Evolutionary conservation across 768 basidiomycete genomes (phyloP).

Genomic region (Pulveroboletus sp.): DNA sequence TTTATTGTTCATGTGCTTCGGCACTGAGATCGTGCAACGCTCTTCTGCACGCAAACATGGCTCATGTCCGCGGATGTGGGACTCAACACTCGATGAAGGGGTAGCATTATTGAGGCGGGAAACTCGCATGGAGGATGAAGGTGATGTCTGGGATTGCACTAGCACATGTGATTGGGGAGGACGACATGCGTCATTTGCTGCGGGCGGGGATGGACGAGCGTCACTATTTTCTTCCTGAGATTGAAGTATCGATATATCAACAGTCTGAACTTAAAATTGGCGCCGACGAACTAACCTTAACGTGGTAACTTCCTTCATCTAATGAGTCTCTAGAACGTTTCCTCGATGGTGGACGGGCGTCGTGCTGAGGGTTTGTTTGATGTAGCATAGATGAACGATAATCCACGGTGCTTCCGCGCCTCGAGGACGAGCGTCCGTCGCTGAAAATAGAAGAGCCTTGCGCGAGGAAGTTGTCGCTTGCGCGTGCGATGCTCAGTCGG

Average conservation of each 20-base stretch:
- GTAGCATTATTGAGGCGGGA: slow-evolving; percentile 12
- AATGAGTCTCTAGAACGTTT: slow-evolving; percentile 32
- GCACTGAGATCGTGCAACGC: slow-evolving; percentile 13
- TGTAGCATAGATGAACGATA: slow-evolving; percentile 12
- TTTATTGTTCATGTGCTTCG: slow-evolving; percentile 26
- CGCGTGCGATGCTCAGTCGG: slow-evolving; percentile 31
- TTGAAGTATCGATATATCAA: slow-evolving; percentile 23
- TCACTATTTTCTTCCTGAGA: slow-evolving; percentile 27
- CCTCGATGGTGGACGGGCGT: slow-evolving; percentile 25
- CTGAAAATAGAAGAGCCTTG: slow-evolving; percentile 31
- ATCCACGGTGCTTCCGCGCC: slow-evolving; percentile 17
- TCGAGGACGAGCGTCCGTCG: slow-evolving; percentile 19
- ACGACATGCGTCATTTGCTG: slow-evolving; percentile 21
- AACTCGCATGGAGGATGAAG: slow-evolving; percentile 12
- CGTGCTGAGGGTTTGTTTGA: slow-evolving; percentile 16
- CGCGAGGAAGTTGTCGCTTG: slow-evolving; percentile 32
- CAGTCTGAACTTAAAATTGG: slow-evolving; percentile 26
- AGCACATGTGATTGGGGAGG: slow-evolving; percentile 23
- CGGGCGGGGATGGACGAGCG: slow-evolving; percentile 16
- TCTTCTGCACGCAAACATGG: slow-evolving; percentile 25
- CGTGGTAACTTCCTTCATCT: slow-evolving; percentile 24
- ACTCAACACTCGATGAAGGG: slow-evolving; percentile 7
- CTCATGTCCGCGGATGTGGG: slow-evolving; percentile 21
- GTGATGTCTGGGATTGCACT: slow-evolving; percentile 21
- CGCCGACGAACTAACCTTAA: slow-evolving; percentile 32